phyloP scores from a whole-genome alignment of 164 flowering plant species.

The Echeveria elegans region DNA sequence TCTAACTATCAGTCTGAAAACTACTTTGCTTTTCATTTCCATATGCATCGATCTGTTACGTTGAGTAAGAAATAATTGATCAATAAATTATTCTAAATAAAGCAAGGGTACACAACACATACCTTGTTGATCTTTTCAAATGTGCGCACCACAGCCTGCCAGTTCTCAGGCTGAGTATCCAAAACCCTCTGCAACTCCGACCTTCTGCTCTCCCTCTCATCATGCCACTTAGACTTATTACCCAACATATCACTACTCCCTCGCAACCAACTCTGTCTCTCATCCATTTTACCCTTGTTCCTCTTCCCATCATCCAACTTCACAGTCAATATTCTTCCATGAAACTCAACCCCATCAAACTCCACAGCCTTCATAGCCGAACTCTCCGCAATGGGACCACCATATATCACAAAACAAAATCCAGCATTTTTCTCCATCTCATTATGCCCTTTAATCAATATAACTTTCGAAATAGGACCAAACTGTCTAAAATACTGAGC shows the following conservation, averaged over 20 bases:
- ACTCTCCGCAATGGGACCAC: conserved; percentile 45
- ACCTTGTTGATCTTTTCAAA: conserved; percentile 86
- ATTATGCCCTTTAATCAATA: conserved; percentile 67
- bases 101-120: neutral
- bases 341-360: conserved; percentile 93
- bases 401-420: conserved; percentile 71
- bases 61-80: neutral
- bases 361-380: conserved; percentile 80
- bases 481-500: conserved; percentile 82
- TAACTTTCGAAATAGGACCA: conserved; percentile 74
- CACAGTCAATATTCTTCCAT: conserved; percentile 83
- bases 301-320: conserved; percentile 85
- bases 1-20: neutral
- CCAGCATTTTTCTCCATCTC: conserved; percentile 67
- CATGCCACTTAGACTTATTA: conserved; percentile 66
- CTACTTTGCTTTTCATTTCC: neutral
- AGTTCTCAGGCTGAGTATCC: conserved; percentile 73
- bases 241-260: conserved; percentile 35
- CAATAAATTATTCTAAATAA: neutral
- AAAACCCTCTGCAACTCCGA: conserved; percentile 47
- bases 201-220: conserved; percentile 54
- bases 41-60: neutral
- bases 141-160: conserved; percentile 83
- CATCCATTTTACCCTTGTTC: conserved; percentile 40
- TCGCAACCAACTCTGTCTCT: conserved; percentile 53